Evolutionary conservation across 2,329 filamentous ascomycete species (phyloP).

Genomic region (Cordyceps farinosa): DNA sequence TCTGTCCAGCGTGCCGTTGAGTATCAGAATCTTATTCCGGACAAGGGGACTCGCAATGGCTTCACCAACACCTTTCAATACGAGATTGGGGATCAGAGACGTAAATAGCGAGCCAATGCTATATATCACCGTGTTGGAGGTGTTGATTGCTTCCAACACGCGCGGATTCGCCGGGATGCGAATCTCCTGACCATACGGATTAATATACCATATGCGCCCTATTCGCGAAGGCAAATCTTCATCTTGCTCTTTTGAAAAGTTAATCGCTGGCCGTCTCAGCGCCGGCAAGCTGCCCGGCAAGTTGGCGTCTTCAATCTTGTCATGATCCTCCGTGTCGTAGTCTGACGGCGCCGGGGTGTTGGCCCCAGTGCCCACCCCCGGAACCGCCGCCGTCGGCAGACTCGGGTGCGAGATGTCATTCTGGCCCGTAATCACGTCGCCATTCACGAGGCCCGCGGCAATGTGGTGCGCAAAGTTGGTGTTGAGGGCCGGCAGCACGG

Average conservation of each 20-base stretch:
- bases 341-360: slow-evolving; percentile 34
- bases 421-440: slow-evolving; percentile 78
- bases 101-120: slow-evolving; percentile 94
- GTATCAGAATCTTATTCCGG: slow-evolving; percentile 72
- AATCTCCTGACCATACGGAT: slow-evolving; percentile 97
- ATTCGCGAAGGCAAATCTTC: slow-evolving; percentile 76
- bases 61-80: slow-evolving; percentile 70
- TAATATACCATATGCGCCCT: slow-evolving; percentile 90
- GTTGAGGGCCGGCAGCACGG: slow-evolving; percentile 86
- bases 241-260: slow-evolving; percentile 72
- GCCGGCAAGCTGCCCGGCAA: slow-evolving; percentile 77
- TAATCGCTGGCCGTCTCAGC: slow-evolving; percentile 75
- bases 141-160: slow-evolving; percentile 64
- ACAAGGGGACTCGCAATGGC: slow-evolving; percentile 44
- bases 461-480: slow-evolving; percentile 96
- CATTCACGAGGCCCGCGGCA: slow-evolving; percentile 73
- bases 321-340: slow-evolving; percentile 52
- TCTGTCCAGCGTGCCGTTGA: slow-evolving; percentile 80
- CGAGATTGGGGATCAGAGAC: slow-evolving; percentile 76
- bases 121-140: slow-evolving; percentile 72
- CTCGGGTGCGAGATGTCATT: slow-evolving; percentile 89
- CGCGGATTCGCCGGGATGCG: slow-evolving; percentile 78
- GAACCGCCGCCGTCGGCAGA: slow-evolving; percentile 50
- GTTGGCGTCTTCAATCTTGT: slow-evolving; percentile 74
- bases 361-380: slow-evolving; percentile 25